Evolutionary conservation across 2,329 filamentous ascomycete genomes (phyloP).

Genomic region (Phialophora expanda): DNA sequence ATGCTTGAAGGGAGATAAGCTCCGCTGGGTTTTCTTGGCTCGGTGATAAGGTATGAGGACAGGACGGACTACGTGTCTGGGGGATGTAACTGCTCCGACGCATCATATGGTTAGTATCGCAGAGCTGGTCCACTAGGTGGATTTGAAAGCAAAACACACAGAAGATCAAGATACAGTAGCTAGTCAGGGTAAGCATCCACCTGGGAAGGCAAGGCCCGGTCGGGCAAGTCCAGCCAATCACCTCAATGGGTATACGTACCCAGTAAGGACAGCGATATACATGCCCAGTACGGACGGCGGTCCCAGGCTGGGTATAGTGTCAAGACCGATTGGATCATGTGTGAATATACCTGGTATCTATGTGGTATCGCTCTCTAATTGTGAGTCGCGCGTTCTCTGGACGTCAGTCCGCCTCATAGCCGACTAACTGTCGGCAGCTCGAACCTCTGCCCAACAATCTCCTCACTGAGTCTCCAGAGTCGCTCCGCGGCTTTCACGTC

Average conservation of each 20-base stretch:
- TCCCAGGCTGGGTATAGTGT: not conserved
- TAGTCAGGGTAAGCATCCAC: too few species aligned
- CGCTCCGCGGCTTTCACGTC: conserved; percentile 35
- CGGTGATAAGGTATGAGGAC: too few species aligned
- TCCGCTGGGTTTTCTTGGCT: not conserved
- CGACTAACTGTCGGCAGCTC: conserved; percentile 14
- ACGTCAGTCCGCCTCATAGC: not conserved
- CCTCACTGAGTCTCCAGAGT: conserved; percentile 34
- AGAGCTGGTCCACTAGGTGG: not conserved
- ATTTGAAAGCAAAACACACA: too few species aligned
- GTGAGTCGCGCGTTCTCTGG: not conserved
- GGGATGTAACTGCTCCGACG: too few species aligned
- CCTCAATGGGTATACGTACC: not conserved
- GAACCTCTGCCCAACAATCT: conserved; percentile 47
- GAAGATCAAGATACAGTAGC: not conserved
- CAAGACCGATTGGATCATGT: not conserved
- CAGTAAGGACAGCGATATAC: not conserved
- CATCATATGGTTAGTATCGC: not conserved
- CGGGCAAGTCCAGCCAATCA: not conserved
- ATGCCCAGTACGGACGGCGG: not conserved
- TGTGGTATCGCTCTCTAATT: not conserved
- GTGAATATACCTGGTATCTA: not conserved
- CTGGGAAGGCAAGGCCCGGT: not conserved
- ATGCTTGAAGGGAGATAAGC: conserved; percentile 1
- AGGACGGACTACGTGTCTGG: too few species aligned